Base-by-base conservation (phyloP, 2,329 filamentous ascomycete genomes). In the Botrytis sinoallii region DNA sequence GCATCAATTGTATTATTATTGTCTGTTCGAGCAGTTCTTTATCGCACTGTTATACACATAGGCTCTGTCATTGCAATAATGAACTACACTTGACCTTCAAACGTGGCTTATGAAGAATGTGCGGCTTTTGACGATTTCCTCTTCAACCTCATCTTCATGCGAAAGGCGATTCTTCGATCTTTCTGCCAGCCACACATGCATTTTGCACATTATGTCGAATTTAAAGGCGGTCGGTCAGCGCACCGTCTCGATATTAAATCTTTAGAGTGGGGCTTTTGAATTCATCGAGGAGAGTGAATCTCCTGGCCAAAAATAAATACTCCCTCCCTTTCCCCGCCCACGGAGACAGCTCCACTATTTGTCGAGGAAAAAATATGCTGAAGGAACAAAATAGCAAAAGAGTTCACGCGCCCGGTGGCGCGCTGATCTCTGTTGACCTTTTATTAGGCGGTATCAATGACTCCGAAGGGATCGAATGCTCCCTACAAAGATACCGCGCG, bases 401-500 rank as follows among this genome's bases (percentile, higher is more conserved):
- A 52, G 64, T 67, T 38, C 64, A 52, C 44, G 22, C 64, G 44
- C 32, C 52, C 52, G n/a, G n/a, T 32, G 35, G 35, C 38, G 61
- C 64, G 42, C 32, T 52, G 52, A 38, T 67, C 64, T 67, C 32
- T 52, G 44, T 9, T n/a, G 64, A 40, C 64, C 44, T 66, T 14
- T 4, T 66, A 3, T 4, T 66, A 3, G 5, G 22, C 25, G 64
- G 32, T 12, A 67, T 40, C 64, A 46, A 25, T 67, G 64, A 40
- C 64, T 67, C 14, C 25, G 64, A 40, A 67, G 46, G 44, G 64
- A 67, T 67, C 44, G 46, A 52, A 67, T 67, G 46, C 64, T 67
- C 64, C 63, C 46, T 25, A 67, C 64, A 52, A 52, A 67, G 64
- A 67, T 67, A 38, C 44, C 46, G 35, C 46, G 22, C 20, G 46